Evolutionary conservation across 1,139 yeast species (phyloP), one percentile per base, ranked within the genome.

Genomic region (Geotrichum restrictum): DNA sequence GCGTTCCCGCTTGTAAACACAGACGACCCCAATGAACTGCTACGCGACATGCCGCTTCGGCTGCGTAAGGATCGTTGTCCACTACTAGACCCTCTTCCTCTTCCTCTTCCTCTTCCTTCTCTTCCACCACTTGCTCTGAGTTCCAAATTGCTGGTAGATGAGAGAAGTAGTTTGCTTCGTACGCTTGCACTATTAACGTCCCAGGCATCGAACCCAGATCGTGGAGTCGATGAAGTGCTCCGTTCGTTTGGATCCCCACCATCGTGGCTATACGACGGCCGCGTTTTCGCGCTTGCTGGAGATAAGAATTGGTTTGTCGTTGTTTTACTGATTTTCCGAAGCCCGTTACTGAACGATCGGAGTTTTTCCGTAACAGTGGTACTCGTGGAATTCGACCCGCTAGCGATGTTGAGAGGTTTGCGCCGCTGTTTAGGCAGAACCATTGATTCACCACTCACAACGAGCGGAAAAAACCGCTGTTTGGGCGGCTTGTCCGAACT

Each of bases 181-280:
- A 41, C 31, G 40, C 46, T 44, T 14, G 51, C 37, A 19, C 45
- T 19, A 27, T 45, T 45, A 18, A 49, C 19, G n/a, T 50, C 53
- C 53, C 53, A 50, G 27, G 36, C 49, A 24, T 45, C 53, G 31
- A 50, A 50, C 2, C 44, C 49, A 4, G 22, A n/a, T n/a, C 21
- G 18, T 4, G 46, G 33, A 11, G 34, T 32, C n/a, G 37, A 16
- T 38, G 38, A 13, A 33, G n/a, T 37, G 31, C 21, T 18, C 7
- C 5, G 14, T 5, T 34, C 37, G 18, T 6, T 31, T 5, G 11
- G 3, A 31, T 13, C 34, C 2, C 34, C 34, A 3, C n/a, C 34
- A 5, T 3, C n/a, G 3, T 31, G n/a, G n/a, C n/a, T n/a, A n/a
- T n/a, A n/a, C n/a, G n/a, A n/a, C n/a, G n/a, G n/a, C n/a, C n/a